Conservation (phyloP, 176 grass and related monocot species). For the Chrysopogon serrulatus region DNA sequence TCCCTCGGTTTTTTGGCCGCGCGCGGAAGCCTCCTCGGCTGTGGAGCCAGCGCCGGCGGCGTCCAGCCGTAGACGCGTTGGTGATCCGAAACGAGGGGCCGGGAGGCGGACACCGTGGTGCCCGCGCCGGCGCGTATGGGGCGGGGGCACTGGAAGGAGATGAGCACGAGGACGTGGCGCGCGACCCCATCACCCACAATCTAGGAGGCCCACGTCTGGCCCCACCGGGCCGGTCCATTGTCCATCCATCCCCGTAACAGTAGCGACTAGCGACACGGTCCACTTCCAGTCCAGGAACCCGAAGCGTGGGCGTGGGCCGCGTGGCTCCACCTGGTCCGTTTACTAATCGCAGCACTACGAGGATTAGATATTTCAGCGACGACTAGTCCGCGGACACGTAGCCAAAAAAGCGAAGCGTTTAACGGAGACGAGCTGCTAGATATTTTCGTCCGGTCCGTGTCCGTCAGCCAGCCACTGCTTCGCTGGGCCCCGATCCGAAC, state of each 20-base stretch:
- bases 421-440: not conserved
- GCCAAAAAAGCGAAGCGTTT: not conserved
- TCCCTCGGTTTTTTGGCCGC: too few relatives aligned
- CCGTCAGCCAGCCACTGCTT: not conserved
- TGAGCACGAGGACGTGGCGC: not conserved
- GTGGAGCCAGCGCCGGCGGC: too few relatives aligned
- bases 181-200: not conserved
- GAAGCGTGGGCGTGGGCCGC: not conserved
- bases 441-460: constrained; percentile 11
- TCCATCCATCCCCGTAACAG: too few relatives aligned
- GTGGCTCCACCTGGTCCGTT: not conserved
- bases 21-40: too few relatives aligned
- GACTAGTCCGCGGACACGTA: not conserved
- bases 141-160: not conserved
- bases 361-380: constrained; percentile 15
- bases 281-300: not conserved
- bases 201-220: not conserved
- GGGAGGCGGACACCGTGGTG: not conserved
- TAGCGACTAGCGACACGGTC: too few relatives aligned
- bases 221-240: not conserved
- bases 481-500: not conserved
- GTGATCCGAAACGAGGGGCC: constrained; percentile 1
- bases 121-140: not conserved
- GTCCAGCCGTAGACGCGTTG: too few relatives aligned
- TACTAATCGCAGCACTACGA: not conserved